Conservation (phyloP, 805 yeast genomes). For the Lipomyces starkeyi region DNA sequence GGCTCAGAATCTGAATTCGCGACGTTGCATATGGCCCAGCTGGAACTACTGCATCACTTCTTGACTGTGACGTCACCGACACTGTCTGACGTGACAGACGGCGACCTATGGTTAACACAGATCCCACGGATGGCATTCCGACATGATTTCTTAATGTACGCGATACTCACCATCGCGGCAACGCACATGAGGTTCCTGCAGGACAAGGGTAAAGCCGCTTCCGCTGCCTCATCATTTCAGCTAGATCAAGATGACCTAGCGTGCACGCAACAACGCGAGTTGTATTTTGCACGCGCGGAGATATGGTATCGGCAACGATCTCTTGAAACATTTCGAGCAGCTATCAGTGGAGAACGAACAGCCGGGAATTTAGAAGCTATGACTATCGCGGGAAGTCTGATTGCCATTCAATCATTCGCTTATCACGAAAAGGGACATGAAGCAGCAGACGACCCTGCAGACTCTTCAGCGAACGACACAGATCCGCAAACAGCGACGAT, state of each 20-base stretch:
- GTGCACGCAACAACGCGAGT: conserved; percentile 19
- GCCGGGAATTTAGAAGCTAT: conserved; percentile 31
- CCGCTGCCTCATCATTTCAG: background rate
- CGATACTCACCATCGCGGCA: conserved; percentile 37
- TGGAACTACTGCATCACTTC: conserved; percentile 36
- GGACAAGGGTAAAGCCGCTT: background rate
- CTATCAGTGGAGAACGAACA: conserved; percentile 32
- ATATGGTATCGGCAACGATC: conserved; percentile 38
- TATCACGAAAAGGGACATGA: conserved; percentile 21
- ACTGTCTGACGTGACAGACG: conserved; percentile 33
- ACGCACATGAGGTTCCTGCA: conserved; percentile 33
- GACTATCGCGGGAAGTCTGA: conserved; percentile 37
- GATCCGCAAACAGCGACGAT: conserved; percentile 13
- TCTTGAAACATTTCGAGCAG: conserved; percentile 37
- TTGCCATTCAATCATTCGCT: conserved; percentile 38
- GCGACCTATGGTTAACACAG: conserved; percentile 36
- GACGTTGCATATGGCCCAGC: conserved; percentile 32
- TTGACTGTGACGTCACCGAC: conserved; percentile 37
- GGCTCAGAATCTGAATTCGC: conserved; percentile 29
- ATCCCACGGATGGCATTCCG: conserved; percentile 37
- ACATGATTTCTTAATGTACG: conserved; percentile 36
- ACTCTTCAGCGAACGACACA: background rate
- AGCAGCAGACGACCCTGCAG: background rate
- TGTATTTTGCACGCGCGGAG: conserved; percentile 35
- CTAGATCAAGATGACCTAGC: background rate